Percentiles rank a stretch among this genome's conserved stretches.
phyloP scores from a whole-genome alignment of 371 early-diverging fungal species.

The Chytridium lagenaria region DNA sequence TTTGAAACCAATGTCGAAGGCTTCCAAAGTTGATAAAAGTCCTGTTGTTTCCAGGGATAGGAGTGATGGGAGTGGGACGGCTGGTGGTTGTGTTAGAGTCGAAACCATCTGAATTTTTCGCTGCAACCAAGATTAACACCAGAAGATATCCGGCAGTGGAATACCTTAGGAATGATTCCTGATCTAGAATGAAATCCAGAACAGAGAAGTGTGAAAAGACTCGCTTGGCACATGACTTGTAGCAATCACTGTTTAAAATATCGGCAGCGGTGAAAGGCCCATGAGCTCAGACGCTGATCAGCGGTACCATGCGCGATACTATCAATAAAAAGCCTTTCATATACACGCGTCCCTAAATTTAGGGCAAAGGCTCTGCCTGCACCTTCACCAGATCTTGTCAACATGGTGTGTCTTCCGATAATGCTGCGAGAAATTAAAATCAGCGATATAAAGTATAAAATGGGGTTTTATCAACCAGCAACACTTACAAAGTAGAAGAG shows the following conservation, averaged over 20 bases:
- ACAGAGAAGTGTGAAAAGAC: no score
- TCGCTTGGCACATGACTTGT: no score
- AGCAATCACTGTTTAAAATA: constrained; percentile 25
- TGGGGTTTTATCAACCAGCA: no score
- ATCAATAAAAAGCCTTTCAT: no score
- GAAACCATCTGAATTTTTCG: no score
- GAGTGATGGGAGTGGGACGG: no score
- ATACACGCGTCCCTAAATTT: constrained; percentile 26
- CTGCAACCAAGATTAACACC: constrained; percentile 1
- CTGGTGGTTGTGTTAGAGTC: no score
- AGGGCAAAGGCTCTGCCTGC: constrained; percentile 31
- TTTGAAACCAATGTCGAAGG: neutral
- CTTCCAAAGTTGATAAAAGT: neutral
- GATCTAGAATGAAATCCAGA: constrained; percentile 32
- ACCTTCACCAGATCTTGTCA: constrained; percentile 38
- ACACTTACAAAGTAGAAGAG: constrained; percentile 30
- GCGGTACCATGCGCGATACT: neutral
- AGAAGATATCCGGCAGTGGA: constrained; percentile 22
- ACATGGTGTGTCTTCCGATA: no score
- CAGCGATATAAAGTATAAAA: neutral
- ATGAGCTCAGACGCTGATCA: constrained; percentile 15
- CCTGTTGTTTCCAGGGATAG: neutral
- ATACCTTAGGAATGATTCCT: no score
- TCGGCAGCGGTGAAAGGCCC: constrained; percentile 3
- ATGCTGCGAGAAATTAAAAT: constrained; percentile 23